Conservation (phyloP, 495 filamentous ascomycete species). For the Tetracladium setigerum region DNA sequence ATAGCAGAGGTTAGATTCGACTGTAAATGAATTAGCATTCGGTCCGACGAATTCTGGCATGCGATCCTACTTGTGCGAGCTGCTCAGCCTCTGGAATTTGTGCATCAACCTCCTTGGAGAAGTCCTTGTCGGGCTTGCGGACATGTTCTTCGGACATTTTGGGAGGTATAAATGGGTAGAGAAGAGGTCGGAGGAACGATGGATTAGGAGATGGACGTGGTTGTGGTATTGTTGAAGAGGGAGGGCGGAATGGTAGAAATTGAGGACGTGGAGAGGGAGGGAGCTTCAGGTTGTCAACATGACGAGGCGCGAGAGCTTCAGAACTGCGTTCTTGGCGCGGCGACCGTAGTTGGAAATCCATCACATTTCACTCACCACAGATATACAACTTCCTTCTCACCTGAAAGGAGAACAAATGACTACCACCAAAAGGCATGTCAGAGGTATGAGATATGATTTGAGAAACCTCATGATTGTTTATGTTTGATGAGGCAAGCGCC, state of each 20-base stretch:
- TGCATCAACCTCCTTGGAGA: slow-evolving; percentile 86
- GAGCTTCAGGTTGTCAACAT: slow-evolving; percentile 3
- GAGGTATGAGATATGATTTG: too few species aligned
- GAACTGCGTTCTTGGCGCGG: neutral
- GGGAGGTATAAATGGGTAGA: neutral
- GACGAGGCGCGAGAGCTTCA: slow-evolving; percentile 7
- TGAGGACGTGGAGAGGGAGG: neutral
- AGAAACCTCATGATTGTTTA: too few species aligned
- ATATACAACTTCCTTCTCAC: too few species aligned
- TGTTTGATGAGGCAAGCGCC: too few species aligned
- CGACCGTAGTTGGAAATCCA: too few species aligned
- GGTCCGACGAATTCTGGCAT: neutral
- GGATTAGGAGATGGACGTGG: neutral
- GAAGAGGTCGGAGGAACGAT: neutral
- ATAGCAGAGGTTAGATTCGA: slow-evolving; percentile 76
- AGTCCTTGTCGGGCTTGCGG: slow-evolving; percentile 56
- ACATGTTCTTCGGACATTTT: slow-evolving; percentile 29
- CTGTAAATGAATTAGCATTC: slow-evolving; percentile 32
- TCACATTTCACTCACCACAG: too few species aligned
- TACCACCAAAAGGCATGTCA: too few species aligned
- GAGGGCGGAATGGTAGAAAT: neutral
- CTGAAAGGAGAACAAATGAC: too few species aligned
- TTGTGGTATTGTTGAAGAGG: too few species aligned
- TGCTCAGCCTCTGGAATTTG: slow-evolving; percentile 81
- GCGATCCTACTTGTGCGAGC: slow-evolving; percentile 65